Evolutionary conservation across 2,329 filamentous ascomycete species (phyloP), one percentile per base, ranked within the genome.

Genomic region (Pestalotiopsis sp.): DNA sequence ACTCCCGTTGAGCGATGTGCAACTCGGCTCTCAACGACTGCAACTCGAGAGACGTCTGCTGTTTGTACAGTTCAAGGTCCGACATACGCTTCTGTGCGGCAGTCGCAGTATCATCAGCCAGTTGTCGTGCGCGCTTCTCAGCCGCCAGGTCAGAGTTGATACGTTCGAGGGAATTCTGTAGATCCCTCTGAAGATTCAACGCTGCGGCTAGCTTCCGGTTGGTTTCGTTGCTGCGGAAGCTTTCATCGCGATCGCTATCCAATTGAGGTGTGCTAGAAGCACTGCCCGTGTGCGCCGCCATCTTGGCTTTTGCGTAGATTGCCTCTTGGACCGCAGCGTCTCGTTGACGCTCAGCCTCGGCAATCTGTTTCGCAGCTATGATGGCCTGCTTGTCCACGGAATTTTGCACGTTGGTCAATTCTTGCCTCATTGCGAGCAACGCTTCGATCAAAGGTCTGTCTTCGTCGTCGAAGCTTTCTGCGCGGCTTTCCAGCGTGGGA

Each of bases 261-360:
- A 89, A 79, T 76, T 90, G 85, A 68, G 91, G 82, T 56, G 89
- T 87, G 75, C 85, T 86, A 57, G 84, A 84, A 65, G 90, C 86
- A 74, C 91, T 94, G 67, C 90, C 87, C 49, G 80, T 75, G 71
- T 94, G 92, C 7, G 94, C 95, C 38, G 95, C 95, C 65, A 98
- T 84, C 78, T 94, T 98, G 2, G 97, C 94, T 78, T 97, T 97
- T 41, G 95, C 94, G 80, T 98, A 98, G 0, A 96, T 92, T 1
- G 96, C 96, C 82, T 99, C 97, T 74, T 92, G 93, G 67, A 99
- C 91, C n/a, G 96, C 96, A 56, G 92, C 91, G 80, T 99, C 96
- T 65, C 97, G 89, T 82, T 99, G 96, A 78, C 93, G 95, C 78
- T 99, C 96, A 1, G 97, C 92, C 78, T 98, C 95, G 1, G 95